phyloP scores from a whole-genome alignment of 441 rosid genomes.

The Corymbia calophylla region DNA sequence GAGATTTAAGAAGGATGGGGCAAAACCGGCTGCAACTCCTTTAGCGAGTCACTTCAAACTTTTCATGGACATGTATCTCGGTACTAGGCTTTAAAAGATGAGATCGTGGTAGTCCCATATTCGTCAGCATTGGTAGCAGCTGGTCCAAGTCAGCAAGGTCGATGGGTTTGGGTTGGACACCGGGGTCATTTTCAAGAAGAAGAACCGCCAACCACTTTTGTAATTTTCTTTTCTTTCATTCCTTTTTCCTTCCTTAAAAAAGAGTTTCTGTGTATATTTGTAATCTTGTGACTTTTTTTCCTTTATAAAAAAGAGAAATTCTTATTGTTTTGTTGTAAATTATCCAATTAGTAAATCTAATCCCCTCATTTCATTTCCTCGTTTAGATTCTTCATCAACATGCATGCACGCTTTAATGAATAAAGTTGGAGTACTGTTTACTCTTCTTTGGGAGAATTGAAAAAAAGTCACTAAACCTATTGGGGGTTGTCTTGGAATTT shows the following conservation, averaged over 20 bases:
- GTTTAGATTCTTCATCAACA: not conserved
- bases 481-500: no score
- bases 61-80: slow-evolving; percentile 9
- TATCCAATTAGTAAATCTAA: no score
- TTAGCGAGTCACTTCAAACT: slow-evolving; percentile 29
- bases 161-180: slow-evolving; percentile 94
- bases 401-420: not conserved
- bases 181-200: slow-evolving; percentile 64
- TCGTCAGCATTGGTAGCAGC: slow-evolving; percentile 20
- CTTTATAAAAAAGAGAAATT: no score
- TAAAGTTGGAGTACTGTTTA: no score
- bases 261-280: not conserved
- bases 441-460: no score
- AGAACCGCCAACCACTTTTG: not conserved
- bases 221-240: not conserved
- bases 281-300: no score
- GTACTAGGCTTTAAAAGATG: no score
- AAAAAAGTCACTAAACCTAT: no score
- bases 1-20: no score
- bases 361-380: not conserved
- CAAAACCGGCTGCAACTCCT: no score
- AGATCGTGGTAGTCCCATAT: no score
- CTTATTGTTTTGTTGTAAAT: no score
- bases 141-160: slow-evolving; percentile 51
- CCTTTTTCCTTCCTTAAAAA: not conserved